Conservation (phyloP, 1,284 basidiomycete species). For the Apiotrichum laibachii region DNA sequence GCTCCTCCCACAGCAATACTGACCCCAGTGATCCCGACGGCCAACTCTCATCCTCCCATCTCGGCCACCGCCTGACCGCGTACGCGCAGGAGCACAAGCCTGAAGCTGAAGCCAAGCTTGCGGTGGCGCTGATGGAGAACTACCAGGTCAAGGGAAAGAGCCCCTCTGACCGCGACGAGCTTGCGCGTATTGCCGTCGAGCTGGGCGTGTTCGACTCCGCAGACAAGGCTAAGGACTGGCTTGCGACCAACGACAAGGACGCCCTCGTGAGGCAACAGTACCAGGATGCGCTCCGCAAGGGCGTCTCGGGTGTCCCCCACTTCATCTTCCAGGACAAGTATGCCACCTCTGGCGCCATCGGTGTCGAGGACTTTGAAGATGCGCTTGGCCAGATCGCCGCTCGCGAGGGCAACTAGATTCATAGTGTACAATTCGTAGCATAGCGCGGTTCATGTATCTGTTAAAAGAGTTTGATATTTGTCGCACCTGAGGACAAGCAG, state of each 20-base stretch:
- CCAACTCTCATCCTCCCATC: constrained; percentile 40
- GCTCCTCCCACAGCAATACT: neutral
- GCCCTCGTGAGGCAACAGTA: constrained; percentile 38
- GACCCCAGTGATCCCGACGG: neutral
- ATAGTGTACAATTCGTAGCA: too few species aligned
- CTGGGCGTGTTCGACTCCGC: constrained; percentile 43
- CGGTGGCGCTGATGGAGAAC: constrained; percentile 39
- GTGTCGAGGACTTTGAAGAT: constrained; percentile 53
- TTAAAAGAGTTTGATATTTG: neutral
- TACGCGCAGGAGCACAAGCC: constrained; percentile 38
- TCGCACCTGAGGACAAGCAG: too few species aligned
- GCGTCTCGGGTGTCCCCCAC: constrained; percentile 54
- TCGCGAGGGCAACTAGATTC: neutral
- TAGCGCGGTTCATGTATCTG: neutral
- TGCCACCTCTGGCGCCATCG: constrained; percentile 50
- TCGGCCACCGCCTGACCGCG: constrained; percentile 46
- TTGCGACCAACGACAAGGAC: constrained; percentile 36
- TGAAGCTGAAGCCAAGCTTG: constrained; percentile 35
- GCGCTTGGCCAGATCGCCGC: constrained; percentile 30
- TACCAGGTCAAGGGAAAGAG: constrained; percentile 50
- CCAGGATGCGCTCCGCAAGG: constrained; percentile 31
- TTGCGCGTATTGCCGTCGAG: constrained; percentile 42
- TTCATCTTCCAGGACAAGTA: constrained; percentile 49
- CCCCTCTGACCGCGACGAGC: constrained; percentile 36
- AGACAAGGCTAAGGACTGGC: constrained; percentile 33